Percentiles rank a stretch among this genome's conserved stretches.
These are phyloP conservation scores for Knufia petricola DNA, from an alignment of 2,329 filamentous ascomycete species.

Conservation along the genomic window DNA sequence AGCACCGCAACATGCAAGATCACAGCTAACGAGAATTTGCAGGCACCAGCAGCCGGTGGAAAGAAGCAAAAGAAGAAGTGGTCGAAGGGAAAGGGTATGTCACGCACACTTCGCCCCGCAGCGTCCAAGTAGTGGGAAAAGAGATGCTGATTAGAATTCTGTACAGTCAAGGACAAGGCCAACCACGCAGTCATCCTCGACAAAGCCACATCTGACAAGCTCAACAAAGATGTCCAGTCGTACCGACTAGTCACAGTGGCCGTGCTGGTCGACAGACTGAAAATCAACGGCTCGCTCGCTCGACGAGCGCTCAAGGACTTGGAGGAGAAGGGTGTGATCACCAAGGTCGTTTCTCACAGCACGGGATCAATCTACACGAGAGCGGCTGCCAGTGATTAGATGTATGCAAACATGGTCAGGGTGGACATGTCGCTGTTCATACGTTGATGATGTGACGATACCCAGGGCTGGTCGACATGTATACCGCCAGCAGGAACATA, in stretches of 20 bases:
- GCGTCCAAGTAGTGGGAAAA: not conserved
- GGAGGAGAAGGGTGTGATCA: slow-evolving; percentile 54
- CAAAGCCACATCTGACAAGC: slow-evolving; percentile 94
- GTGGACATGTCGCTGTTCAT: not conserved
- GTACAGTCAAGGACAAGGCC: slow-evolving; percentile 99
- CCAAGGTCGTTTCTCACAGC: slow-evolving; percentile 92
- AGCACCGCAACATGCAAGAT: too few species aligned
- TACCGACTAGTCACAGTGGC: slow-evolving; percentile 99
- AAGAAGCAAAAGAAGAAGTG: slow-evolving; percentile 50
- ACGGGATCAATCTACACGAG: slow-evolving; percentile 92
- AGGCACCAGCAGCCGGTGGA: slow-evolving; percentile 41
- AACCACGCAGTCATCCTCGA: slow-evolving; percentile 97
- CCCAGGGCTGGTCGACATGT: slow-evolving; percentile 1
- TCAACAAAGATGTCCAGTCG: slow-evolving; percentile 99
- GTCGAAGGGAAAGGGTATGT: slow-evolving; percentile 48
- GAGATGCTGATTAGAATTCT: slow-evolving; percentile 11
- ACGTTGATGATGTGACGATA: slow-evolving; percentile 3
- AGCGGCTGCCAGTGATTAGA: slow-evolving; percentile 23
- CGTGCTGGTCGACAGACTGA: slow-evolving; percentile 96
- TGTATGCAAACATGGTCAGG: not conserved
- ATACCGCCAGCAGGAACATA: not conserved
- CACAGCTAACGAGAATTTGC: slow-evolving; percentile 10
- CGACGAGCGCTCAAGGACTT: slow-evolving; percentile 42
- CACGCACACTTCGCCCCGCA: slow-evolving; percentile 3
- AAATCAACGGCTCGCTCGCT: slow-evolving; percentile 98